Evolutionary conservation across 2,329 filamentous ascomycete genomes (phyloP).

Genomic region (Colletotrichum tamarilloi): DNA sequence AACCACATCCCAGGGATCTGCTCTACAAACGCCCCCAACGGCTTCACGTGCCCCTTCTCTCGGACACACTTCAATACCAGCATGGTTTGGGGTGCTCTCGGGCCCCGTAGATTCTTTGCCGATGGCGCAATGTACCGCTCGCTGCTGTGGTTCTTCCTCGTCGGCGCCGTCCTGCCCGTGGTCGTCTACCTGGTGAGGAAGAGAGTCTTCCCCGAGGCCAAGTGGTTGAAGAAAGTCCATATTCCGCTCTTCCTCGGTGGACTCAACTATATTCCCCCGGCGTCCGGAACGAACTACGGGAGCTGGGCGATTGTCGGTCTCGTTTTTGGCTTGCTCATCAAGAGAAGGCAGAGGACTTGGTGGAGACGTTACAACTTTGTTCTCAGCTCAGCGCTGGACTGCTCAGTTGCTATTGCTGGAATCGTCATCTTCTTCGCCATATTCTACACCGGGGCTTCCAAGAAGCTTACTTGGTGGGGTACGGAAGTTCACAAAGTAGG

Average conservation of each 20-base stretch:
- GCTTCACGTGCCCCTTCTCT: conserved; percentile 55
- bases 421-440: conserved; percentile 49
- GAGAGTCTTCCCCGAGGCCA: conserved; percentile 31
- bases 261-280: conserved; percentile 47
- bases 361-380: conserved; percentile 47
- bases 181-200: conserved; percentile 52
- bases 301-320: conserved; percentile 46
- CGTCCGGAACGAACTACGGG: conserved; percentile 46
- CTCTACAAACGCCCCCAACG: conserved; percentile 52
- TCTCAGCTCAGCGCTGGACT: conserved; percentile 45
- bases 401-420: conserved; percentile 44
- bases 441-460: conserved; percentile 43
- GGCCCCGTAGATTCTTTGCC: conserved; percentile 65
- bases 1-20: conserved; percentile 63
- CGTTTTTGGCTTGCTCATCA: conserved; percentile 42
- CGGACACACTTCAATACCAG: conserved; percentile 62
- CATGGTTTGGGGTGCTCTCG: conserved; percentile 67
- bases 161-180: conserved; percentile 60
- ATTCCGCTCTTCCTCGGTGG: conserved; percentile 45
- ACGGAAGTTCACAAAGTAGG: conserved; percentile 39
- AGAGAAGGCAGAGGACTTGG: conserved; percentile 41
- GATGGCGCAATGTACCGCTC: conserved; percentile 59
- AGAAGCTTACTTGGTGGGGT: conserved; percentile 45
- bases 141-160: conserved; percentile 65
- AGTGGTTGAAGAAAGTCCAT: conserved; percentile 42